These are phyloP conservation scores for Pyricularia sp. DNA, from an alignment of 2,329 filamentous ascomycete genomes.

Conservation along the genomic window DNA sequence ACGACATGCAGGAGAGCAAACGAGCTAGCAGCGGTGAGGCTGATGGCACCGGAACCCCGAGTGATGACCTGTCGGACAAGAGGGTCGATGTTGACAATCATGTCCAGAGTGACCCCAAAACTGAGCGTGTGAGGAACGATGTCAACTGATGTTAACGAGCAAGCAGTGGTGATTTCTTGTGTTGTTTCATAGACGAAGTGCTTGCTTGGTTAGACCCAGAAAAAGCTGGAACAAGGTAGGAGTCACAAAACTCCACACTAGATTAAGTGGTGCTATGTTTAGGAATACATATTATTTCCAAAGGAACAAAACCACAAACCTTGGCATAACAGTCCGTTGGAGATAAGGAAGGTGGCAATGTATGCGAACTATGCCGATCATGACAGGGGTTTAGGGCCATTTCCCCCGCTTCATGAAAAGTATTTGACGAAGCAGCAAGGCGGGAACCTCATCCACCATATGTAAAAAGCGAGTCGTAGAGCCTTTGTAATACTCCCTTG, in stretches of 20 bases:
- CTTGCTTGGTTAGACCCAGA: too few relatives aligned
- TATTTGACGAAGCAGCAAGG: not conserved
- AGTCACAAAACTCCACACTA: too few relatives aligned
- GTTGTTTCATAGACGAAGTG: not conserved
- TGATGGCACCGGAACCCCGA: not conserved
- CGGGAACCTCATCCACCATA: not conserved
- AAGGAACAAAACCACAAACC: too few relatives aligned
- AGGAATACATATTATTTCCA: too few relatives aligned
- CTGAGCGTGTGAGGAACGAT: not conserved
- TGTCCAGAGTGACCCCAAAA: not conserved
- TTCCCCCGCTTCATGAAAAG: not conserved
- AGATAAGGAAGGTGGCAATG: too few relatives aligned
- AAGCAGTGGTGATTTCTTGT: not conserved
- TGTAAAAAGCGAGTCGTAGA: not conserved
- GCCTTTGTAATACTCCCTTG: not conserved
- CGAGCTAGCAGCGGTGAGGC: not conserved
- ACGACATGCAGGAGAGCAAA: not conserved
- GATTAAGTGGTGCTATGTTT: too few relatives aligned
- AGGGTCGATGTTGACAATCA: not conserved
- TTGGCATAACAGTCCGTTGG: too few relatives aligned
- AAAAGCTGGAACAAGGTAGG: too few relatives aligned
- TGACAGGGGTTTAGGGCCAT: not conserved
- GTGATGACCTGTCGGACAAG: not conserved
- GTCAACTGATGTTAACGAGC: not conserved
- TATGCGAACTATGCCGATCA: not conserved